Evolutionary conservation across 305 asterid genomes (phyloP), one percentile per base, ranked within the genome.

Genomic region (Fraxinus sp.): DNA sequence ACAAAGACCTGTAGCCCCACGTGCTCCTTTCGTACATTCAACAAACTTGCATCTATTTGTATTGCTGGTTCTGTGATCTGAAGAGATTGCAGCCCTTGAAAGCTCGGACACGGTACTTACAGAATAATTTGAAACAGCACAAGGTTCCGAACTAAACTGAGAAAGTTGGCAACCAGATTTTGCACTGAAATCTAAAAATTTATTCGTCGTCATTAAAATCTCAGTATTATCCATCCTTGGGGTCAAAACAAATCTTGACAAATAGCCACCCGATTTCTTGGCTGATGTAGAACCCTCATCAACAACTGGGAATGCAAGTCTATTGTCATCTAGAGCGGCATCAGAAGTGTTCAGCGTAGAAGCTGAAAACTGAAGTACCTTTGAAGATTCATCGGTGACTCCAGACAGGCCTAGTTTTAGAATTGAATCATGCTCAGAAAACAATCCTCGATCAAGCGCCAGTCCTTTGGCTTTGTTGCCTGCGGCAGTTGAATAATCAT

Each of bases 271-370:
- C 1, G 98, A 91, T 88, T 87, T 92, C 91, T 92, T 94, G 78
- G 97, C 96, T 3, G 99, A 91, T 5, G 97, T 93, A n/a, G 99
- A 95, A 73, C 99, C 99, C 89, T 94, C 99, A 28, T 95, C 99
- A 39, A 86, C 90, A 64, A 89, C 88, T 74, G 91, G 90, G 81
- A 89, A 22, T 10, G 57, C 81, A 59, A 64, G 39, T 82, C 81
- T 82, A 44, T 79, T 85, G 22, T 88, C 83, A 32, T 22, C 83
- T 1, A 82, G 68, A 85, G 83, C 77, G 62, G 80, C 77, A 79
- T 83, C 89, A 72, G 71, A 70, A 78, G 55, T 81, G 57, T 83
- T 75, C 77, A 80, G 90, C 13, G 85, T 85, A 44, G 92, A 88
- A 86, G 81, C 87, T 41, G 95, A 93, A 86, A 84, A 84, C 20